Percentiles rank a stretch among this genome's conserved stretches.
Conservation (phyloP, 2,329 filamentous ascomycete genomes). For the Thyridium curvatum region DNA sequence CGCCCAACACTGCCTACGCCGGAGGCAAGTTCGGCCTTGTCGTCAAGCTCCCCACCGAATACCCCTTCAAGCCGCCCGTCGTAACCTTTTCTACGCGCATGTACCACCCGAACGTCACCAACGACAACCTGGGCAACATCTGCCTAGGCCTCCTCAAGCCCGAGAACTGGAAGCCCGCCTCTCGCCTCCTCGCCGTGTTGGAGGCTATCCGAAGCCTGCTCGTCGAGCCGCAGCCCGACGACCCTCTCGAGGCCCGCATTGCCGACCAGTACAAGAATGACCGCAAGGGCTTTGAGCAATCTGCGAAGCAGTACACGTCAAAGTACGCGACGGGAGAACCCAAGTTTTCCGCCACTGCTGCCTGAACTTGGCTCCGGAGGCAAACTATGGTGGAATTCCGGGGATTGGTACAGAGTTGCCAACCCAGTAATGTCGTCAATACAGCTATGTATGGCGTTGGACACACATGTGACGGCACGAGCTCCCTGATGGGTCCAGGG, state of each 20-base stretch:
- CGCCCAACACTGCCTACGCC: slow-evolving; percentile 39
- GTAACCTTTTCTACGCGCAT: slow-evolving; percentile 82
- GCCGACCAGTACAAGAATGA: slow-evolving; percentile 76
- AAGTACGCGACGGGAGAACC: slow-evolving; percentile 56
- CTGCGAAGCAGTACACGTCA: slow-evolving; percentile 65
- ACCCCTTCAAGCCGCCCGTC: slow-evolving; percentile 83
- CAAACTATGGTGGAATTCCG: too few relatives aligned
- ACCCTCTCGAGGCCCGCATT: slow-evolving; percentile 80
- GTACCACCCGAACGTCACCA: slow-evolving; percentile 92
- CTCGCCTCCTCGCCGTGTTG: slow-evolving; percentile 68
- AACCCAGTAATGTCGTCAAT: too few relatives aligned
- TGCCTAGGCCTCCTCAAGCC: slow-evolving; percentile 77
- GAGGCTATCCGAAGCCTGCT: slow-evolving; percentile 70
- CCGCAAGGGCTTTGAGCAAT: slow-evolving; percentile 64
- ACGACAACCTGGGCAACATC: slow-evolving; percentile 79
- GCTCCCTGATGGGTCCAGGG: too few relatives aligned
- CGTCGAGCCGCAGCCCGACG: slow-evolving; percentile 77
- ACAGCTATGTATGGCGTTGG: too few relatives aligned
- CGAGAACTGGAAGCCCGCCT: slow-evolving; percentile 89
- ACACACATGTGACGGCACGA: too few relatives aligned
- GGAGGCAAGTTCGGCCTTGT: slow-evolving; percentile 70
- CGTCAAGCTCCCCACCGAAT: slow-evolving; percentile 68
- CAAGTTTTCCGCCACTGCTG: slow-evolving; percentile 17
- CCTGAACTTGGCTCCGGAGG: not conserved
- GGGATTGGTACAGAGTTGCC: too few relatives aligned